Evolutionary conservation across 495 filamentous ascomycete species (phyloP).

Genomic region (Delitschia confertaspora): DNA sequence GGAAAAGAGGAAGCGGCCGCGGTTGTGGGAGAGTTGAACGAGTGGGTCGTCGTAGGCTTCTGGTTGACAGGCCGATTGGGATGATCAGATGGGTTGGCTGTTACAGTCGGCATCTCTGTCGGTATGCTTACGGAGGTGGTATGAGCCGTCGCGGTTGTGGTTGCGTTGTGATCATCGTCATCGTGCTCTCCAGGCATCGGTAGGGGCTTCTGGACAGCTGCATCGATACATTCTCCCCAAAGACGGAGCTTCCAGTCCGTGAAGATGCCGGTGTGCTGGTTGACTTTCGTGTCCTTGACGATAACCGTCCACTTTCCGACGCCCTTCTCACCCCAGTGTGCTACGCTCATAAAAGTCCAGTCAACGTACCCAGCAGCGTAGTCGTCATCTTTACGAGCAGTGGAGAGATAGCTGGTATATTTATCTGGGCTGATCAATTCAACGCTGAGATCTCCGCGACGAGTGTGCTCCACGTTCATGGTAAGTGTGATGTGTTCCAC

Average conservation of each 20-base stretch:
- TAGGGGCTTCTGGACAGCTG: conserved; percentile 55
- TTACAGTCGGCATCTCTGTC: conserved; percentile 37
- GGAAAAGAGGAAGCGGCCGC: conserved; percentile 27
- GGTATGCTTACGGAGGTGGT: conserved; percentile 46
- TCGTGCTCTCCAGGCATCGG: conserved; percentile 81
- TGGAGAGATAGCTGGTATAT: conserved; percentile 74
- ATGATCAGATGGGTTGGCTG: conserved; percentile 56
- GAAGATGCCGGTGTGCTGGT: conserved; percentile 67
- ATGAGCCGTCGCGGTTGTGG: conserved; percentile 41
- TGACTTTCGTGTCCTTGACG: conserved; percentile 76
- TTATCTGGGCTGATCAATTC: conserved; percentile 80
- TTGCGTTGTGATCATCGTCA: conserved; percentile 66
- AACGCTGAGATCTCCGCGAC: conserved; percentile 85
- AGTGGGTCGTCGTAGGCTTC: conserved; percentile 40
- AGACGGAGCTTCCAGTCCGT: conserved; percentile 89
- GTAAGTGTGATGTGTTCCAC: conserved; percentile 94
- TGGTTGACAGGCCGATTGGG: conserved; percentile 66
- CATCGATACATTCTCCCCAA: conserved; percentile 82
- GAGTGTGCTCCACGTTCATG: conserved; percentile 85
- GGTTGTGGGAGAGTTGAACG: conserved; percentile 21
- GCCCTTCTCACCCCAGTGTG: conserved; percentile 89
- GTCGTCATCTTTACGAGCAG: conserved; percentile 56
- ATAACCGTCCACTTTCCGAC: conserved; percentile 83
- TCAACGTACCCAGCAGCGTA: conserved; percentile 68
- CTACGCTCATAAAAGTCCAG: conserved; percentile 98